These are phyloP conservation scores for Penicillium desertorum DNA, from an alignment of 495 filamentous ascomycete genomes.

Conservation along the genomic window DNA sequence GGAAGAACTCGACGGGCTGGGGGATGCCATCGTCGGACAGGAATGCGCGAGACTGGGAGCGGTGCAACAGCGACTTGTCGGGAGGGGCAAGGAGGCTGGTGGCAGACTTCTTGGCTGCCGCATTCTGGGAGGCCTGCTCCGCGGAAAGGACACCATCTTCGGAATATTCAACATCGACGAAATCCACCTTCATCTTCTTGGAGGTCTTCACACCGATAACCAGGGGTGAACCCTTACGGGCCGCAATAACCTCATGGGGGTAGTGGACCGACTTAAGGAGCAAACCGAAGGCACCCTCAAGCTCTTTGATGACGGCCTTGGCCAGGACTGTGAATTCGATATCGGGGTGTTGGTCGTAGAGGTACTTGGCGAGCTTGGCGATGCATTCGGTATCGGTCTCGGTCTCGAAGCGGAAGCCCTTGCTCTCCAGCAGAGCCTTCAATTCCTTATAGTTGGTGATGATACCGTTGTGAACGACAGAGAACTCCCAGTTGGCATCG, in stretches of 20 bases:
- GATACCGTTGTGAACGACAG: conserved; percentile 98
- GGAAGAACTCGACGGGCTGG: conserved; percentile 98
- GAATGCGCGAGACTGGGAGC: conserved; percentile 97
- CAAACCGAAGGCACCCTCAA: conserved; percentile 95
- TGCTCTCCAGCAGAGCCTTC: conserved; percentile 85
- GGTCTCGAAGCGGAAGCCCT: conserved; percentile 98
- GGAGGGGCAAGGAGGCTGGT: conserved; percentile 79
- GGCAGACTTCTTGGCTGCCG: conserved; percentile 87
- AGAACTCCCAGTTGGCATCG: conserved; percentile 91
- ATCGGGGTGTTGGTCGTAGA: conserved; percentile 91
- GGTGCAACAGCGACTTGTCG: conserved; percentile 96
- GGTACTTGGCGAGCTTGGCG: conserved; percentile 96
- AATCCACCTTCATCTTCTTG: conserved; percentile 99
- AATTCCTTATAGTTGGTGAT: conserved; percentile 99
- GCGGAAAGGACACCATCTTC: conserved; percentile 86
- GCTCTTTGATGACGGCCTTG: conserved; percentile 96
- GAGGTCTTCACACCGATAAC: conserved; percentile 93
- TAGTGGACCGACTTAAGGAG: conserved; percentile 97
- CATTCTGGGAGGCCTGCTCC: conserved; percentile 94
- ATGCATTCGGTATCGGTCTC: conserved; percentile 99
- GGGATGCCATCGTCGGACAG: conserved; percentile 96
- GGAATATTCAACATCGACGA: conserved; percentile 95
- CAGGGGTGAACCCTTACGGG: conserved; percentile 94
- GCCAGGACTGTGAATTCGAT: conserved; percentile 95
- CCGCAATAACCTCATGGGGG: conserved; percentile 96